A percentile compares a stretch with the other conserved stretches of the same genome.
These are phyloP conservation scores for Aspergillus intermedius DNA, from an alignment of 2,329 filamentous ascomycete species.

Conservation along the genomic window DNA sequence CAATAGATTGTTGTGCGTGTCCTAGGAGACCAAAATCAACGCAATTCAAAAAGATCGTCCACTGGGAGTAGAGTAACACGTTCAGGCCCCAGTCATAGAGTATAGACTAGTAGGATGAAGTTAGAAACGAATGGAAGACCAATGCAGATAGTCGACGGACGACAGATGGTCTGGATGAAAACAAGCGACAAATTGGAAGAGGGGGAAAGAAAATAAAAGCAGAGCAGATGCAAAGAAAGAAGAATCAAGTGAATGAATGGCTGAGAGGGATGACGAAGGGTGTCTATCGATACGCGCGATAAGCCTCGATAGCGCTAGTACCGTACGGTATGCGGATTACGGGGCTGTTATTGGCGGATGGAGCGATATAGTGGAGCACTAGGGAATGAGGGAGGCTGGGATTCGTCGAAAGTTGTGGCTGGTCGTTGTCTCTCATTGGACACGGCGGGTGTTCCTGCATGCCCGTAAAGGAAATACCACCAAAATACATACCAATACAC, in stretches of 20 bases:
- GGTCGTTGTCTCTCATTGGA: neutral
- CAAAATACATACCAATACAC: neutral
- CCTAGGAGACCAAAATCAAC: neutral
- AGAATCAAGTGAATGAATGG: neutral
- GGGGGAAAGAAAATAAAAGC: constrained; percentile 1
- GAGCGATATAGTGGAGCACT: neutral
- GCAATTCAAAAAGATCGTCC: neutral
- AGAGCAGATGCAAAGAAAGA: neutral
- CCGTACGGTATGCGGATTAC: neutral
- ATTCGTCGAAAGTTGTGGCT: neutral
- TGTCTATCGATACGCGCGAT: neutral
- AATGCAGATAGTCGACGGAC: neutral
- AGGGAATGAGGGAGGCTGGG: neutral
- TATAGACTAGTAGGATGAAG: neutral
- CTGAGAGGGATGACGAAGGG: neutral
- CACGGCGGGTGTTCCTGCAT: constrained; percentile 1
- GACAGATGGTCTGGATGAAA: neutral
- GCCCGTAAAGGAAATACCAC: neutral
- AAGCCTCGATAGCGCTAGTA: neutral
- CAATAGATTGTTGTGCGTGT: neutral
- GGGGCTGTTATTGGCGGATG: neutral
- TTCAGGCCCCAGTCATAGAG: neutral
- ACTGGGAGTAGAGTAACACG: neutral
- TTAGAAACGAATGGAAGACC: neutral
- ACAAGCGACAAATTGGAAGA: neutral